Base-by-base conservation (phyloP, 768 basidiomycete species). In the Boletus vermiculosoides region DNA sequence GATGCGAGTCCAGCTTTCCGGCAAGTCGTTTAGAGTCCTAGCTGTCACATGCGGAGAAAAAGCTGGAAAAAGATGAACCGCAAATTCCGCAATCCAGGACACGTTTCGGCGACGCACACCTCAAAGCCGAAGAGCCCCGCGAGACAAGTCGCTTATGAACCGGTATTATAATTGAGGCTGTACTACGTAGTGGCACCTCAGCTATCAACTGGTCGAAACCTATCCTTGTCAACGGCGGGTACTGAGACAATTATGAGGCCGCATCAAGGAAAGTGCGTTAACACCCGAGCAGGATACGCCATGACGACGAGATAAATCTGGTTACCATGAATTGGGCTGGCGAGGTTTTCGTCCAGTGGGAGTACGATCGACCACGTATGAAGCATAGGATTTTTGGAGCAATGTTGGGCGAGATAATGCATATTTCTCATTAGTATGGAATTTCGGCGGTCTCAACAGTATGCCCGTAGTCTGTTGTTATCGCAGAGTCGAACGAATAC, bases 241-340 rank as follows among this genome's bases (percentile, higher is more conserved):
- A 28, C 23, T 37, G 41, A n/a, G 34, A 36, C n/a, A 22, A 28
- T 28, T 20, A 12, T 45, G 47, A 39, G 22, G 28, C 15, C 22
- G 37, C 30, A 30, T 56, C 52, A 44, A 52, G 36, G 22, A 20
- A 25, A 33, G 49, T 16, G 34, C 3, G 18, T 2, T 39, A 39
- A 33, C 25, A n/a, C 28, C 20, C 52, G 50, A 56, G 52, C 28
- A 36, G 47, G 49, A 50, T n/a, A 31, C 33, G 23, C 54, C 56
- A 52, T 69, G 41, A 52, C 64, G 57, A 71, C 61, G 52, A 30
- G 42, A 62, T 50, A 51, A 57, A 65, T 51, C 55, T 55, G 61
- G 57, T 7, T 28, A 31, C 31, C 6, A 50, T 42, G 37, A 47
- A 4, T 45, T 39, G 42, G 22, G 36, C n/a, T 23, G 31, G 50